Conservation (phyloP, 2,329 filamentous ascomycete genomes). For the Pyricularia grisea region DNA sequence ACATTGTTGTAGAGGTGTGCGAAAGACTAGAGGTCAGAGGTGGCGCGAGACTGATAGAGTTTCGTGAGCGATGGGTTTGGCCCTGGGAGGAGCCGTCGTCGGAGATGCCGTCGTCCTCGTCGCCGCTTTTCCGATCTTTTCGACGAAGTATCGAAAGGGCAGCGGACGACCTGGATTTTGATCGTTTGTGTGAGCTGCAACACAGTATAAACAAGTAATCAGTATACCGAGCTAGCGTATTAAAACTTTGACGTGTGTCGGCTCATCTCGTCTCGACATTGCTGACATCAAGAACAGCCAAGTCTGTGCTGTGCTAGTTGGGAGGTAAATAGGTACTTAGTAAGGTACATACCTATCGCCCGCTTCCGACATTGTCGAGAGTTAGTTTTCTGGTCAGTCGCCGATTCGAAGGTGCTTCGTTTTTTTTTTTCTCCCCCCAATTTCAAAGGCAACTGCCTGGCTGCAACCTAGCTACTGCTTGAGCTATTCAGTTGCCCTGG, state of each 20-base stretch:
- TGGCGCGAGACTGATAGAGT: conserved; percentile 10
- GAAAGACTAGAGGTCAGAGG: conserved; percentile 23
- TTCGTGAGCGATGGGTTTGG: conserved; percentile 5
- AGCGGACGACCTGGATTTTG: conserved; percentile 34
- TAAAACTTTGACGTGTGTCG: not conserved
- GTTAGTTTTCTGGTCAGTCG: not conserved
- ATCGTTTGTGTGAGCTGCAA: conserved; percentile 34
- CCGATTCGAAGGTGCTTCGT: not conserved
- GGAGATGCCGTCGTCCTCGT: conserved; percentile 37
- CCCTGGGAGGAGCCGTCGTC: conserved; percentile 33
- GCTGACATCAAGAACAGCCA: not conserved
- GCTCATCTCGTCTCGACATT: not conserved
- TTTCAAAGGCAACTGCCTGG: not conserved
- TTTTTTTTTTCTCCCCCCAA: not conserved
- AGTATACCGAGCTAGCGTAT: not conserved
- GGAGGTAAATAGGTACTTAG: too few relatives aligned
- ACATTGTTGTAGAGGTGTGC: conserved; percentile 23
- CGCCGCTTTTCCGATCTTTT: conserved; percentile 31
- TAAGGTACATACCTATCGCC: conserved; percentile 16
- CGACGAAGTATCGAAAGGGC: conserved; percentile 45
- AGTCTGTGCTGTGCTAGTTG: not conserved
- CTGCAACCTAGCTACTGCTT: not conserved
- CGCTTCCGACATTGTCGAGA: conserved; percentile 19
- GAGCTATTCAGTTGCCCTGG: not conserved
- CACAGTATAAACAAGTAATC: not conserved